phyloP scores from a whole-genome alignment of 257 asterid genomes.

The Misopates orontium region DNA sequence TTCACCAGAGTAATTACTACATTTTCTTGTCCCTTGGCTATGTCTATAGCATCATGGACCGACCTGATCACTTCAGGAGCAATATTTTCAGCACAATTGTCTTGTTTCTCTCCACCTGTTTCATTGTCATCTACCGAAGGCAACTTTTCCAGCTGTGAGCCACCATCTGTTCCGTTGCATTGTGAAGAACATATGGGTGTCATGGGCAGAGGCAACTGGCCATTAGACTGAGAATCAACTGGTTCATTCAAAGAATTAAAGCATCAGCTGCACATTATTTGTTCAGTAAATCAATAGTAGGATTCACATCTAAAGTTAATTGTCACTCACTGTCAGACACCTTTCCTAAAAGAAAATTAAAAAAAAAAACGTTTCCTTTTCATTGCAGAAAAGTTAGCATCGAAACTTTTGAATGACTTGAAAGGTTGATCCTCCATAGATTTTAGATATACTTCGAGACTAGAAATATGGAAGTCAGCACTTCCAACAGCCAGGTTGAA shows the following conservation, averaged over 20 bases:
- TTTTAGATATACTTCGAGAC: constrained; percentile 45
- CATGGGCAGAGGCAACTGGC: constrained; percentile 28
- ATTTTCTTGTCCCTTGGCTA: constrained; percentile 83
- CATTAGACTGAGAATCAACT: constrained; percentile 35
- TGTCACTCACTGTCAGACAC: constrained; percentile 33
- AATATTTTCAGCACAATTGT: constrained; percentile 33
- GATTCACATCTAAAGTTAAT: constrained; percentile 21
- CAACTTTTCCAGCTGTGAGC: constrained; percentile 31
- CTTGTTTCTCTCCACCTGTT: constrained; percentile 32
- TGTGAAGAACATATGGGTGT: constrained; percentile 35
- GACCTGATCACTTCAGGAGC: constrained; percentile 41
- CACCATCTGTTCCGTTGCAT: constrained; percentile 33
- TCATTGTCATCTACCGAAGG: constrained; percentile 33
- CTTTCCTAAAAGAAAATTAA: constrained; percentile 45
- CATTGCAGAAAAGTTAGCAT: constrained; percentile 43
- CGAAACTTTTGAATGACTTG: constrained; percentile 40
- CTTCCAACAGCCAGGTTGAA: constrained; percentile 40
- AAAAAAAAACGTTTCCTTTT: constrained; percentile 47
- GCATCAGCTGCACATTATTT: constrained; percentile 19
- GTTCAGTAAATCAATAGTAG: constrained; percentile 16
- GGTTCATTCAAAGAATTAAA: constrained; percentile 32
- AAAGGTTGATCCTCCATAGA: constrained; percentile 49
- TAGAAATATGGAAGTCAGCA: constrained; percentile 45
- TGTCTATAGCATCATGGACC: constrained; percentile 48
- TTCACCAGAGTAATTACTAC: constrained; percentile 61